Evolutionary conservation across 73 alveolate species (phyloP), one percentile per base, ranked within the genome.

Genomic region (Paramecium sexaurelia): DNA sequence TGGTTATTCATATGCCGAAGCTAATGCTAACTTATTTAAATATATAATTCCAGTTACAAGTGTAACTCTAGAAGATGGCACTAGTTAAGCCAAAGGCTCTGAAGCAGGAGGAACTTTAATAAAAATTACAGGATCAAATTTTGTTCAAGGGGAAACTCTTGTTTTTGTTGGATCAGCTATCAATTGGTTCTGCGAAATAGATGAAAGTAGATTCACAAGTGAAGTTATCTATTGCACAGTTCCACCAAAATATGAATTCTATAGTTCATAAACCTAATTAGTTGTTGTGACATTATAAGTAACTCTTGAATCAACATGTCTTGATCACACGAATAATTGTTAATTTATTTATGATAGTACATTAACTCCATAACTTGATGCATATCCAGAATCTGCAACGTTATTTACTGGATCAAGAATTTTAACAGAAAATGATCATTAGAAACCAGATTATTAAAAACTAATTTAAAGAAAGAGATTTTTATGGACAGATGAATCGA

Each of bases 101-200:
- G 90, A 78, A 1, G 90, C 90, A 3, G 90, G 90, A 78, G 90
- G 90, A 20, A 37, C 69, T 17, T 43, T 37, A n/a, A 78, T 78
- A 11, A 78, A 39, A 78, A 78, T 78, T 1, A 78, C 90, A 41
- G 90, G 90, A 40, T 29, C 90, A 7, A 78, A 78, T 24, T 41
- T 78, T 39, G 55, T 78, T 22, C 8, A 8, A 13, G 40, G 75
- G 4, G 69, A 37, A 78, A 78, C 90, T 10, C 7, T 78, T 39
- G 71, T 78, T 4, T 78, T 78, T 39, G 36, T 78, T 41, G 90
- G 90, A 2, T 1, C 5, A 29, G 40, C 75, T 29, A 20, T 78
- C 39, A 78, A 78, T 78, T 78, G 90, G 90, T 0, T 78, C n/a
- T 78, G 90, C 41, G 90, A 78, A 39, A 40, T 78, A 11, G 73